Evolutionary conservation across 2,329 filamentous ascomycete genomes (phyloP).

Genomic region (Fusarium longipes): DNA sequence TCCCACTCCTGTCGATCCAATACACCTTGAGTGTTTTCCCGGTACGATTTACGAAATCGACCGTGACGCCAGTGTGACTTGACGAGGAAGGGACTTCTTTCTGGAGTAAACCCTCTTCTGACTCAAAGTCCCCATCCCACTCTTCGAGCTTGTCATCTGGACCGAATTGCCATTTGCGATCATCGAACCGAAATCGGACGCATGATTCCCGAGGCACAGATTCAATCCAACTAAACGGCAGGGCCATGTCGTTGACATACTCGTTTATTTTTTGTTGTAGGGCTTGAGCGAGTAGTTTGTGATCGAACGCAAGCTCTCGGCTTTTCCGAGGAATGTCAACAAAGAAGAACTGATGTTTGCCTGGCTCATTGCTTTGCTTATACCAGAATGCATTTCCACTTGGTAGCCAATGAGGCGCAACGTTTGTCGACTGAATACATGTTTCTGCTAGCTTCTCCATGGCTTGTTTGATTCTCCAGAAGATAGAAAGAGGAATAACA

Average conservation of each 20-base stretch:
- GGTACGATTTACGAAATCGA: conserved; percentile 45
- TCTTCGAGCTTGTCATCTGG: conserved; percentile 26
- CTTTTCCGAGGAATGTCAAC: conserved; percentile 33
- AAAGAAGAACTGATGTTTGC: conserved; percentile 39
- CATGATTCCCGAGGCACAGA: conserved; percentile 14
- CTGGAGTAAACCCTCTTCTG: conserved; percentile 12
- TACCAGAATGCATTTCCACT: conserved; percentile 45
- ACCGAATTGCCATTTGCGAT: conserved; percentile 36
- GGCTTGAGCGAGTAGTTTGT: conserved; percentile 34
- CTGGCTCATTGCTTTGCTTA: conserved; percentile 14
- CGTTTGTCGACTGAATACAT: conserved; percentile 19
- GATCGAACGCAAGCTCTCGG: conserved; percentile 39
- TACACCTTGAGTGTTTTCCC: conserved; percentile 29
- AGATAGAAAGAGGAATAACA: rapidly evolving
- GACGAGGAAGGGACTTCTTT: conserved; percentile 39
- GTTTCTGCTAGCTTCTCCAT: conserved; percentile 17
- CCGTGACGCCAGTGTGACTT: conserved; percentile 9
- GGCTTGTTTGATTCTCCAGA: rapidly evolving
- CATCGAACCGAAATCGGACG: conserved; percentile 34
- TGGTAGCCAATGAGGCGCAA: conserved; percentile 43
- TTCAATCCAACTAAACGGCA: conserved; percentile 45
- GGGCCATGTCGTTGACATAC: conserved; percentile 8
- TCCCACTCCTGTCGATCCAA: conserved; percentile 43
- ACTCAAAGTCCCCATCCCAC: conserved; percentile 33
- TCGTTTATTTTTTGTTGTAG: conserved; percentile 23